Evolutionary conservation across 164 flowering plant genomes (phyloP).

Genomic region (Nymphaea colorata): DNA sequence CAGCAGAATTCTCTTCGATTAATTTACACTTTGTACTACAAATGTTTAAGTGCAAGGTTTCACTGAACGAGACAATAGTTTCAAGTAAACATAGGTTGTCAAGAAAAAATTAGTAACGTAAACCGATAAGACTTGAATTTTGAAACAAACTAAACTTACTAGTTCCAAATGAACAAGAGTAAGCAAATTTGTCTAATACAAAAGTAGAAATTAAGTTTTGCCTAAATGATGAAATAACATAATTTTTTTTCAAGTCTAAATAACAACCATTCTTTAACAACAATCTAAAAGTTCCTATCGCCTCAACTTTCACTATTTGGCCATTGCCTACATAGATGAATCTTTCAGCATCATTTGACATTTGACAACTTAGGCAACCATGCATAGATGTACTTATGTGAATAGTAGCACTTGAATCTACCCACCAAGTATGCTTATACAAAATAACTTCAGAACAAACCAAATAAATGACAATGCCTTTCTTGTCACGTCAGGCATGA

Average conservation of each 20-base stretch:
- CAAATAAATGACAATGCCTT: no score
- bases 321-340: slow-evolving; percentile 15
- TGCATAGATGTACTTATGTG: slow-evolving; percentile 3
- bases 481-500: neutral
- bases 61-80: slow-evolving; percentile 1
- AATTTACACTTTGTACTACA: slow-evolving; percentile 5
- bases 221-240: slow-evolving; percentile 4
- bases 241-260: slow-evolving; percentile 10
- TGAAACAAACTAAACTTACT: no score
- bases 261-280: neutral
- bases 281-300: no score
- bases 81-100: no score
- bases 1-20: slow-evolving; percentile 2
- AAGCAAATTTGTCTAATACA: slow-evolving; percentile 6
- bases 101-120: slow-evolving; percentile 4
- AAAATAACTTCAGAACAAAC: neutral
- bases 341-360: slow-evolving; percentile 16
- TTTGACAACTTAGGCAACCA: slow-evolving; percentile 12
- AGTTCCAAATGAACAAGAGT: slow-evolving; percentile 9
- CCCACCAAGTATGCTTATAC: slow-evolving; percentile 3
- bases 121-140: slow-evolving; percentile 6
- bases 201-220: slow-evolving; percentile 9
- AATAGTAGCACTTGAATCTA: slow-evolving; percentile 5
- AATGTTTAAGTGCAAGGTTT: neutral
- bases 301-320: neutral